These are phyloP conservation scores for Niebla homalea DNA, from an alignment of 495 filamentous ascomycete species.

Conservation along the genomic window DNA sequence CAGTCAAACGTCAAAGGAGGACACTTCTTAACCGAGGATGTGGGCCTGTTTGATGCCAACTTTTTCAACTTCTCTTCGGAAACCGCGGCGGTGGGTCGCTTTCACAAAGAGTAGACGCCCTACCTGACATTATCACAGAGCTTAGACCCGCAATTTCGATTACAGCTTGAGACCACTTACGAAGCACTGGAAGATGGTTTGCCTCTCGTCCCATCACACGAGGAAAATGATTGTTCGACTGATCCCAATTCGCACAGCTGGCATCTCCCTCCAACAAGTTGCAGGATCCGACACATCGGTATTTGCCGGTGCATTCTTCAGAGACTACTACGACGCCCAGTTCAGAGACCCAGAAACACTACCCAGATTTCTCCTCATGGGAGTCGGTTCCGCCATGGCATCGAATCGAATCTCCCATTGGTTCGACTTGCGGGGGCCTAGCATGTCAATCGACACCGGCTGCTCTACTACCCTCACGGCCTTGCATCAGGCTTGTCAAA, in stretches of 20 bases:
- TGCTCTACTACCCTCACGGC: constrained; percentile 27
- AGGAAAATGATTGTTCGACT: neutral
- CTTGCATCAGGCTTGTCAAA: constrained; percentile 24
- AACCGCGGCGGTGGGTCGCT: neutral
- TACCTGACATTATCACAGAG: neutral
- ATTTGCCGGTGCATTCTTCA: constrained; percentile 35
- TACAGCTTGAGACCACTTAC: constrained; percentile 42
- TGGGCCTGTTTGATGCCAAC: constrained; percentile 1
- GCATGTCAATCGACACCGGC: constrained; percentile 25
- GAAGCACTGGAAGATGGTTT: constrained; percentile 38
- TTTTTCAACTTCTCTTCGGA: constrained; percentile 8
- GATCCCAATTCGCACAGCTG: constrained; percentile 40
- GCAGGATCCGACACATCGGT: constrained; percentile 36
- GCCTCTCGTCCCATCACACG: neutral
- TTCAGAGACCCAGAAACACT: constrained; percentile 30
- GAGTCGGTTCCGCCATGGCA: constrained; percentile 27
- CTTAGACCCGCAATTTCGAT: constrained; percentile 40
- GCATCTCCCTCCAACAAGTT: constrained; percentile 21
- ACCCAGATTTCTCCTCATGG: constrained; percentile 35
- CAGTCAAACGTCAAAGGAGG: constrained; percentile 4
- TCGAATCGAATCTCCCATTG: constrained; percentile 28
- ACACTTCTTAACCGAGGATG: constrained; percentile 1
- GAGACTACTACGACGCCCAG: constrained; percentile 34
- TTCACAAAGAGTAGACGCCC: neutral
- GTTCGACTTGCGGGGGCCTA: constrained; percentile 25